phyloP scores from a whole-genome alignment of 2,329 filamentous ascomycete genomes.

The Colletotrichum simmondsii region DNA sequence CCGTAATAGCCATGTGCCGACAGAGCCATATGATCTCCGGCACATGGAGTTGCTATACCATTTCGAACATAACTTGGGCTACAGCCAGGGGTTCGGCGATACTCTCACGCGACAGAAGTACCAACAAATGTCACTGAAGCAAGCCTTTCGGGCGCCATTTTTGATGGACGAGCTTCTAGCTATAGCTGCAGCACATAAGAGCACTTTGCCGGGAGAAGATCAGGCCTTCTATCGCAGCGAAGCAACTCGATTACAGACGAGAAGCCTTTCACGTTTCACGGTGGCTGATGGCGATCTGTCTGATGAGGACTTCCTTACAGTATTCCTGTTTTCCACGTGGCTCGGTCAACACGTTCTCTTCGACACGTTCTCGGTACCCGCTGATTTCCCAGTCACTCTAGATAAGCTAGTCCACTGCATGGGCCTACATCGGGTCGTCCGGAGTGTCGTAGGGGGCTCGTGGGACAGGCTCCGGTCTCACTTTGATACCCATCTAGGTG shows the following conservation, averaged over 20 bases:
- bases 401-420: slow-evolving; percentile 53
- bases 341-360: slow-evolving; percentile 60
- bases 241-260: slow-evolving; percentile 57
- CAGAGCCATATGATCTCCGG: slow-evolving; percentile 10
- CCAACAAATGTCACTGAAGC: slow-evolving; percentile 5
- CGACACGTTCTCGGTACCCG: slow-evolving; percentile 44
- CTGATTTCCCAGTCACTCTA: slow-evolving; percentile 42
- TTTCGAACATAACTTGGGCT: slow-evolving; percentile 12
- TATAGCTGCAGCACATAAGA: slow-evolving; percentile 54
- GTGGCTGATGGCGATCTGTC: slow-evolving; percentile 38
- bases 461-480: not conserved
- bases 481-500: not conserved
- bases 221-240: slow-evolving; percentile 45
- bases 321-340: slow-evolving; percentile 56
- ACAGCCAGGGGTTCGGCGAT: not conserved
- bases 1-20: not conserved
- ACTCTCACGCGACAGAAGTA: not conserved
- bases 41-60: slow-evolving; percentile 18
- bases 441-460: slow-evolving; percentile 43
- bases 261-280: slow-evolving; percentile 52
- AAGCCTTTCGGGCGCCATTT: slow-evolving; percentile 48
- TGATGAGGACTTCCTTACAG: slow-evolving; percentile 48
- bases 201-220: slow-evolving; percentile 40
- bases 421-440: slow-evolving; percentile 54
- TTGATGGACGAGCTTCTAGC: slow-evolving; percentile 60